phyloP scores from a whole-genome alignment of 2,329 filamentous ascomycete species.

The Leptosphaerulina australis region DNA sequence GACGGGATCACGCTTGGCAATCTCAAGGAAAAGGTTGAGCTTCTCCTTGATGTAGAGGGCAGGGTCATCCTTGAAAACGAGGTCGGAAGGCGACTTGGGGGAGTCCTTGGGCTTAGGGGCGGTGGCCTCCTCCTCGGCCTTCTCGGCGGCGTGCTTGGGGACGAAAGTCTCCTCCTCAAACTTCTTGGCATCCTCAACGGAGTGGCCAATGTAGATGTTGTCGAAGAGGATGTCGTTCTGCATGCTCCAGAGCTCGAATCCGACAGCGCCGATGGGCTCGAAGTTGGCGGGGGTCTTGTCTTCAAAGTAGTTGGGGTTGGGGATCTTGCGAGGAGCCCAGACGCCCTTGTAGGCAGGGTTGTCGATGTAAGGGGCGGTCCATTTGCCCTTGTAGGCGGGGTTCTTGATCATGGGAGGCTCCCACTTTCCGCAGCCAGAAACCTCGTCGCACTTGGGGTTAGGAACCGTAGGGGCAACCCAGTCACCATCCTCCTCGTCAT shows the following conservation, averaged over 20 bases:
- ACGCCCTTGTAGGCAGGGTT: slow-evolving; percentile 98
- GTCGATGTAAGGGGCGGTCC: slow-evolving; percentile 89
- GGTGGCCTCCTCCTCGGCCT: slow-evolving; percentile 75
- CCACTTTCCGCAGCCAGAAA: slow-evolving; percentile 93
- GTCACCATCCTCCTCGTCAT: slow-evolving; percentile 99
- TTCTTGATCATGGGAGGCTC: slow-evolving; percentile 90
- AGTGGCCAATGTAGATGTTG: slow-evolving; percentile 99
- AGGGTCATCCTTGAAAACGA: slow-evolving; percentile 90
- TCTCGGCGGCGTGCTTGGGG: slow-evolving; percentile 83
- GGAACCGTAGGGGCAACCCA: slow-evolving; percentile 88
- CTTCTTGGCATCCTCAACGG: slow-evolving; percentile 86
- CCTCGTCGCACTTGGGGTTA: slow-evolving; percentile 95
- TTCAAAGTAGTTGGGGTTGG: slow-evolving; percentile 95
- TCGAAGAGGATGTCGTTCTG: slow-evolving; percentile 98
- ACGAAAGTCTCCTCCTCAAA: slow-evolving; percentile 89
- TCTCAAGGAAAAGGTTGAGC: slow-evolving; percentile 84
- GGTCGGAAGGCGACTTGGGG: slow-evolving; percentile 73
- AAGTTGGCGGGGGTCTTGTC: slow-evolving; percentile 97
- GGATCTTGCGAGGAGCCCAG: slow-evolving; percentile 94
- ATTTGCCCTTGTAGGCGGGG: slow-evolving; percentile 98
- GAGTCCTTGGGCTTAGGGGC: slow-evolving; percentile 75
- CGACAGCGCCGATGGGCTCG: slow-evolving; percentile 97
- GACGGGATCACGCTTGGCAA: slow-evolving; percentile 81
- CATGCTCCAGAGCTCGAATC: slow-evolving; percentile 99
- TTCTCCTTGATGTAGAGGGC: slow-evolving; percentile 89